Evolutionary conservation across 2,329 filamentous ascomycete species (phyloP), one percentile per base, ranked within the genome.

Genomic region (Shiraia bambusicola): DNA sequence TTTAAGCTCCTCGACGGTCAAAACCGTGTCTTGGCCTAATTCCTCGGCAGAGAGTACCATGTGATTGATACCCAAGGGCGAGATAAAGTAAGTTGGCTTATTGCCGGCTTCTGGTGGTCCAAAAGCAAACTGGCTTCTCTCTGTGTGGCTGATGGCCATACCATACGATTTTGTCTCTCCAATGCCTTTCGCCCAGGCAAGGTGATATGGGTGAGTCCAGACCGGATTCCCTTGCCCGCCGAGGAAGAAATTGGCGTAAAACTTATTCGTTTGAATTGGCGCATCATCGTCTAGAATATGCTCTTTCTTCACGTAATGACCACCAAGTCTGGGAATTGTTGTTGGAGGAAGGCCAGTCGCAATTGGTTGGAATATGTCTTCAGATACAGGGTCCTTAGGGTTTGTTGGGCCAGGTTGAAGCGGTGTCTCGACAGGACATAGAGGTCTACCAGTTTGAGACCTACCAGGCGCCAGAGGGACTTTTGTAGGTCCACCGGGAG

Each of bases 31-130:
- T 2, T 69, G 61, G 1, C 77, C 79, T 7, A 98, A 77, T 59
- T 95, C 90, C 8, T 74, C 72, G 3, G 91, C 91, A 1, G 90
- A 94, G 11, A 97, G 71, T 28, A 89, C 80, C 27, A 97, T 67
- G 3, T 88, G 88, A 58, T 94, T 85, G 13, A 95, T 86, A 0
- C 88, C 88, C 37, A 93, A 73, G 0, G 93, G 92, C 54, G 88
- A 92, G 59, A 88, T 79, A 59, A 87, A 97, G 65, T 86, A 96
- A 19, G 78, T 71, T 45, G 76, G 75, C 4, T 76, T 52, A 13
- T 53, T 25, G 7, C 33, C 33, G 14, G 32, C 33, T 13, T 36
- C 28, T 2, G 30, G 22, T 14, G 58, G 49, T 11, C 52, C 65
- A 40, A 58, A 69, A 0, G 86, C 84, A 39, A 86, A 74, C 64